Evolutionary conservation across 768 basidiomycete species (phyloP), one percentile per base, ranked within the genome.

Genomic region (Tubosaeta sp.): DNA sequence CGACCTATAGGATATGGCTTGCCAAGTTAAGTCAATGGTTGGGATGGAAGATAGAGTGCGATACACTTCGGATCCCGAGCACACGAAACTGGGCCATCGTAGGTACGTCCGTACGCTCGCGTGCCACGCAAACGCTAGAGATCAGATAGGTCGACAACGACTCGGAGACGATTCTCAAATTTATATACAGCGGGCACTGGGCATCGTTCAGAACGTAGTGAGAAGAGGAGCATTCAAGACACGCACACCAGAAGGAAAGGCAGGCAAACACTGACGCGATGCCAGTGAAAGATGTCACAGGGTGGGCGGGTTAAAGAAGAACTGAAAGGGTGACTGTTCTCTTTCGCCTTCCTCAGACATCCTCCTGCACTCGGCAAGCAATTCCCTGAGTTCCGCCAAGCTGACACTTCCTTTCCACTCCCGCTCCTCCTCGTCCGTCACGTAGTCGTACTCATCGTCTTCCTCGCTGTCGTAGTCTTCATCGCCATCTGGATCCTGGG

Each of bases 61-160:
- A 98, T 69, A 80, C 75, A 25, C 67, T 98, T 58, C 75, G 95
- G 54, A 95, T 98, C 12, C 95, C 95, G 1, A 92, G 89, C 66
- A 97, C 95, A 37, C 80, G 92, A 53, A 93, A 93, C 63, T 97
- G 94, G 92, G 90, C 87, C 0, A 78, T 97, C 46, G 70, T 95
- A 29, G 94, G 95, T 93, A 50, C 19, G 83, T 76, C 19, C 26
- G 5, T 37, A 2, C 14, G 8, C 32, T 50, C 29, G 19, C 7
- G 26, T 29, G 14, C 19, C 26, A 14, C n/a, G 5, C 11, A 5
- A 7, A 41, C 9, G 5, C 47, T 53, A 16, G 14, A 31, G 45
- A 12, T 5, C 25, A 43, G 48, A 33, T 51, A 69, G 67, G 65
- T 54, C 53, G 70, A 55, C 49, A 60, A 65, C 54, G 64, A 59